These are phyloP conservation scores for Wickerhamiella sergipiensis DNA, from an alignment of 805 yeast species.

Conservation along the genomic window DNA sequence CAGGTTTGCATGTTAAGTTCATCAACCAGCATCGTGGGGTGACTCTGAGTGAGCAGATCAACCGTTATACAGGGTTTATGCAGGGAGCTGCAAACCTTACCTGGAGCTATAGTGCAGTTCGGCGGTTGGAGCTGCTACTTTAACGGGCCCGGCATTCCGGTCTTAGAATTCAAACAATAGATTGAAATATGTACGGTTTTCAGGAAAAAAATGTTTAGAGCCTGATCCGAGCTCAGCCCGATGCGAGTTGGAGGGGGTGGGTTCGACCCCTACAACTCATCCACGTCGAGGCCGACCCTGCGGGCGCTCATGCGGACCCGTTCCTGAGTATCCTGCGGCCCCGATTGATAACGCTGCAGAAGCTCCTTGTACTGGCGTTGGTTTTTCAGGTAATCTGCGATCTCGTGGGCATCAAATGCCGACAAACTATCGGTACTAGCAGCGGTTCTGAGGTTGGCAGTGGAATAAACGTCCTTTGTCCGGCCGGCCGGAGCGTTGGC, in stretches of 20 bases:
- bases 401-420: constrained; percentile 27
- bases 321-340: constrained; percentile 63
- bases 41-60: constrained; percentile 79
- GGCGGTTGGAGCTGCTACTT: constrained; percentile 27
- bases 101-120: constrained; percentile 78
- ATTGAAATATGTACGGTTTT: not conserved
- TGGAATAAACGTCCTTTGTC: constrained; percentile 6
- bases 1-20: constrained; percentile 19
- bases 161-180: not conserved
- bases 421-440: constrained; percentile 5
- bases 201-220: too few relatives aligned
- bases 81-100: constrained; percentile 80
- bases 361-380: constrained; percentile 70
- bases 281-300: constrained; percentile 63
- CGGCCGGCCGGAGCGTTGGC: not conserved
- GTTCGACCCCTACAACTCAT: constrained; percentile 5
- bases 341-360: constrained; percentile 73
- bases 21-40: constrained; percentile 43
- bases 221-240: too few relatives aligned
- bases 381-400: constrained; percentile 46
- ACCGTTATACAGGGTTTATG: constrained; percentile 65
- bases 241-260: too few relatives aligned
- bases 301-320: constrained; percentile 69
- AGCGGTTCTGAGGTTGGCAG: constrained; percentile 10
- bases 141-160: not conserved